Conservation (phyloP, 768 basidiomycete species). For the Rhizopogon sp. region DNA sequence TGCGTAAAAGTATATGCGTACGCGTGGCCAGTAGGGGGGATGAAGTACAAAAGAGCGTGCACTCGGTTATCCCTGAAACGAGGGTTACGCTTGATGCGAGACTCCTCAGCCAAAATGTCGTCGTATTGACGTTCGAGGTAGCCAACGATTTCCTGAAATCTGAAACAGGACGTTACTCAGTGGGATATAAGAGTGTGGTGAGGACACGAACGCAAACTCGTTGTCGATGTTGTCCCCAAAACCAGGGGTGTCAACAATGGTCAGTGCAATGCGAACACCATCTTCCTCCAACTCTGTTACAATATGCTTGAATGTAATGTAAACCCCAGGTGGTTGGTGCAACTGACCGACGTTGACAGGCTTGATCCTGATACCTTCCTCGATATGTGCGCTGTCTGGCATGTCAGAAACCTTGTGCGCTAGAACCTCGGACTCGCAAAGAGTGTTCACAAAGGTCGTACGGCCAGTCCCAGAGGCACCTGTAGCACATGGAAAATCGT, state of each 20-base stretch:
- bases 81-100: conserved; percentile 98
- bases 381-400: conserved; percentile 87
- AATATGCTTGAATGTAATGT: background rate
- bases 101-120: conserved; percentile 97
- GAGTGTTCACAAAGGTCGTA: conserved; percentile 98
- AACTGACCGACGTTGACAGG: conserved; percentile 81
- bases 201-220: conserved; percentile 80
- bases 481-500: conserved; percentile 25
- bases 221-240: conserved; percentile 99
- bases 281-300: conserved; percentile 92
- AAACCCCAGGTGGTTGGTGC: background rate
- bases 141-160: conserved; percentile 95
- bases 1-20: conserved; percentile 38
- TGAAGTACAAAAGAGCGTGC: conserved; percentile 96
- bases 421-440: conserved; percentile 93
- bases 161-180: conserved; percentile 25
- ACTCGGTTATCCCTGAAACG: conserved; percentile 98
- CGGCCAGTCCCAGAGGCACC: conserved; percentile 97
- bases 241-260: conserved; percentile 97
- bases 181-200: conserved; percentile 2
- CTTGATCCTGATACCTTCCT: conserved; percentile 93
- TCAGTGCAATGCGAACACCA: conserved; percentile 95
- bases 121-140: conserved; percentile 99
- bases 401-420: conserved; percentile 81
- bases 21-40: conserved; percentile 97